Conservation (phyloP, 1,139 yeast genomes). For the Casaregolazyma suthepensis region DNA sequence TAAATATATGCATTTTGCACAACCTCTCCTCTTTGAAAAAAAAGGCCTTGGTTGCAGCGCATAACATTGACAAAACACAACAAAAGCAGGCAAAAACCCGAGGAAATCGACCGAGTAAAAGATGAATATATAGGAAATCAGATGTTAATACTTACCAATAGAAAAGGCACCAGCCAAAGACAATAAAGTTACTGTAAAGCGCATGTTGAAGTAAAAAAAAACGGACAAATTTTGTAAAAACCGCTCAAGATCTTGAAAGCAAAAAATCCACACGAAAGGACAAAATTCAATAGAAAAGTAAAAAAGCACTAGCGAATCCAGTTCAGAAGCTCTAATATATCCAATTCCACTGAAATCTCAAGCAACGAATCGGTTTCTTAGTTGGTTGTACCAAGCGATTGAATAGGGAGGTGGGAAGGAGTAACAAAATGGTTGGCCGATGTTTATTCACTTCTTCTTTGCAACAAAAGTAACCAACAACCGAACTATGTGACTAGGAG, state of each 20-base stretch:
- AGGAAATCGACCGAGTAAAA: neutral
- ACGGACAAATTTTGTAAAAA: neutral
- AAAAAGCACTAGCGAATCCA: neutral
- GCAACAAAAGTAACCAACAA: neutral
- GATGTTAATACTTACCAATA: slow-evolving; percentile 1
- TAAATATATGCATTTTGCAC: neutral
- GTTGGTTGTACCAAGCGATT: neutral
- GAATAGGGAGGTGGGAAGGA: slow-evolving; percentile 1
- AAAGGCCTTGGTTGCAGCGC: neutral
- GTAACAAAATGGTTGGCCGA: neutral
- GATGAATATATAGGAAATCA: neutral
- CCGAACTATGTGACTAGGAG: neutral
- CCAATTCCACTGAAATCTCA: neutral
- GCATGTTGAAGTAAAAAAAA: slow-evolving; percentile 7
- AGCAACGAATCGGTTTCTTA: neutral
- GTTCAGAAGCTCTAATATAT: neutral
- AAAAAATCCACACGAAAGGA: neutral
- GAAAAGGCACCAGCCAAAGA: slow-evolving; percentile 2
- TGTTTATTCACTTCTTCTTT: neutral
- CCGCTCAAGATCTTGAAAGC: neutral
- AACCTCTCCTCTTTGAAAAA: neutral
- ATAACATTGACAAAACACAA: neutral
- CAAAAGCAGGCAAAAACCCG: neutral
- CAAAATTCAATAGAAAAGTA: neutral
- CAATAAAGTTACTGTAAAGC: slow-evolving; percentile 2